These are phyloP conservation scores for Fusarium papillatum DNA, from an alignment of 2,329 filamentous ascomycete genomes.

Conservation along the genomic window DNA sequence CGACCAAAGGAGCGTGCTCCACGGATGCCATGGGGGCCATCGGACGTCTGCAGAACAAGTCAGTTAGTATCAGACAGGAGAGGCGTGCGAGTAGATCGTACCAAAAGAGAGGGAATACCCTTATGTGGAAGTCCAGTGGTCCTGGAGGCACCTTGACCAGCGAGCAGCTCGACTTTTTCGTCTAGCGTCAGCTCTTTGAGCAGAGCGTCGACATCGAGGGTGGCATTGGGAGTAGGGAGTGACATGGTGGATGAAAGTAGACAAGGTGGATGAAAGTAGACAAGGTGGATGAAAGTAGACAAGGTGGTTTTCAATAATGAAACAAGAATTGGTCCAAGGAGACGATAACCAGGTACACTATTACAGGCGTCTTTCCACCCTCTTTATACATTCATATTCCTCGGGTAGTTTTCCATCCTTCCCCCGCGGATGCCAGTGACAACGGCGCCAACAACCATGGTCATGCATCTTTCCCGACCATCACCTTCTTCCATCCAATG, in stretches of 20 bases:
- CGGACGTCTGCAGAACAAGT: neutral
- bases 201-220: slow-evolving; percentile 24
- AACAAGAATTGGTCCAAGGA: neutral
- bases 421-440: neutral
- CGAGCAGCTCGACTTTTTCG: slow-evolving; percentile 36
- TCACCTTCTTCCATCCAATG: neutral
- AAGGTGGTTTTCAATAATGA: too few relatives aligned
- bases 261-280: neutral
- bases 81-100: neutral
- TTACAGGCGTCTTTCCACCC: neutral
- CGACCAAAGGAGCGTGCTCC: neutral
- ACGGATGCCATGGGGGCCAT: neutral
- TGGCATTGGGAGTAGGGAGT: neutral
- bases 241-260: neutral
- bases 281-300: neutral
- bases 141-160: slow-evolving; percentile 34
- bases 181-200: slow-evolving; percentile 30
- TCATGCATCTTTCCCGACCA: neutral
- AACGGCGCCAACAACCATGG: neutral
- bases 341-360: neutral
- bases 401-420: neutral
- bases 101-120: slow-evolving; percentile 32
- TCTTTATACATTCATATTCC: neutral
- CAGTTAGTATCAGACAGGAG: neutral
- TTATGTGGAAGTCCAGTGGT: slow-evolving; percentile 25